Conservation (phyloP, 352 stramenopile species). For the Globisporangium carolinianum region DNA sequence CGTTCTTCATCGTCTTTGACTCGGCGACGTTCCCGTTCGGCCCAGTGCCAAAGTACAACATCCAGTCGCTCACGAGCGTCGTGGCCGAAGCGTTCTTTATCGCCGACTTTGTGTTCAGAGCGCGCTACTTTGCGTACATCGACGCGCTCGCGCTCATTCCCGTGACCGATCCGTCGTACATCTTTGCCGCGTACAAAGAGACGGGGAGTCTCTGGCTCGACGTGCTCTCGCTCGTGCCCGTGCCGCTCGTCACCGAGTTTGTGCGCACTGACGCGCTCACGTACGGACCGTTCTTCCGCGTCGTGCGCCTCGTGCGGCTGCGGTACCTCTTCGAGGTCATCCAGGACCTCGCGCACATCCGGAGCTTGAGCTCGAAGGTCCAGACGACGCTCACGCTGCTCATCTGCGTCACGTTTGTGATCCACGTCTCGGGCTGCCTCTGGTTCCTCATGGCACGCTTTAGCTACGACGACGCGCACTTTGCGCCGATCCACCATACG, state of each 20-base stretch:
- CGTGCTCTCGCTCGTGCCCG: slow-evolving; percentile 44
- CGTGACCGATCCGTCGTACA: slow-evolving; percentile 55
- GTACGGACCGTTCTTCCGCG: slow-evolving; percentile 34
- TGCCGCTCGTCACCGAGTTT: slow-evolving; percentile 51
- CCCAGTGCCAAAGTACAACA: slow-evolving; percentile 22
- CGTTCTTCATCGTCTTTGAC: slow-evolving; percentile 65
- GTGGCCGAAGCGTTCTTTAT: slow-evolving; percentile 54
- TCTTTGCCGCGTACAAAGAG: slow-evolving; percentile 57
- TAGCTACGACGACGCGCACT: slow-evolving; percentile 26
- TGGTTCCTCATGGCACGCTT: slow-evolving; percentile 74
- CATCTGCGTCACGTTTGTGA: slow-evolving; percentile 51
- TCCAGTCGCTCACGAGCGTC: slow-evolving; percentile 44
- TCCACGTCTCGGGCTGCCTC: slow-evolving; percentile 57
- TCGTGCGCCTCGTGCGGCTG: slow-evolving; percentile 43
- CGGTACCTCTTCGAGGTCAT: slow-evolving; percentile 44
- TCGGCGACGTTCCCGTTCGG: slow-evolving; percentile 47
- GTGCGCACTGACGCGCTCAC: slow-evolving; percentile 23
- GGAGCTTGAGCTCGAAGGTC: slow-evolving; percentile 50
- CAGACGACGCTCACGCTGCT: slow-evolving; percentile 49
- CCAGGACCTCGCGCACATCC: slow-evolving; percentile 45
- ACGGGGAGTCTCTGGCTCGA: slow-evolving; percentile 43
- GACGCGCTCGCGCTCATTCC: slow-evolving; percentile 57
- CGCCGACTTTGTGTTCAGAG: slow-evolving; percentile 40
- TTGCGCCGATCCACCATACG: slow-evolving; percentile 16
- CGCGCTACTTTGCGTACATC: slow-evolving; percentile 58